A percentile compares a stretch with the other conserved stretches of the same genome.
Conservation (phyloP, 495 filamentous ascomycete genomes). For the Rusavskia elegans region DNA sequence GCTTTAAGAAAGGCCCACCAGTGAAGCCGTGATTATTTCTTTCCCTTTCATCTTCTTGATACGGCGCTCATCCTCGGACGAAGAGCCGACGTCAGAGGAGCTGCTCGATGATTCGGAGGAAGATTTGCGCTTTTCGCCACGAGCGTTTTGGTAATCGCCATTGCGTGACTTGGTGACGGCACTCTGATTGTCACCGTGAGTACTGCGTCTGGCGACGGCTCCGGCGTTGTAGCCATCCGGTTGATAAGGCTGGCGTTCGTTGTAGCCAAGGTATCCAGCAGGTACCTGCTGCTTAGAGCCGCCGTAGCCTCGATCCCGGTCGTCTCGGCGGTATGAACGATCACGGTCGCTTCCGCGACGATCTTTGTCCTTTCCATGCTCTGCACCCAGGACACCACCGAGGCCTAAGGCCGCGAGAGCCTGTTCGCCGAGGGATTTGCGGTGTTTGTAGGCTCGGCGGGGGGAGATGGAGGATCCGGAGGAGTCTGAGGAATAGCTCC, state of each 20-base stretch:
- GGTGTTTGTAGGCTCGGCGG: slow-evolving; percentile 17
- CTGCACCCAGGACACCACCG: slow-evolving; percentile 38
- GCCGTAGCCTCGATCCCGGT: slow-evolving; percentile 24
- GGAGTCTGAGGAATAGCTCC: slow-evolving; percentile 11
- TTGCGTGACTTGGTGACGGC: not conserved
- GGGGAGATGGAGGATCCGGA: slow-evolving; percentile 16
- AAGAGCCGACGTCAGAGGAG: slow-evolving; percentile 42
- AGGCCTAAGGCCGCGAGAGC: slow-evolving; percentile 52
- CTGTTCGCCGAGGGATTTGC: slow-evolving; percentile 61
- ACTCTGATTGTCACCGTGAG: not conserved
- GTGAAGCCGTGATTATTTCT: slow-evolving; percentile 55
- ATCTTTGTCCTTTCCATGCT: slow-evolving; percentile 19
- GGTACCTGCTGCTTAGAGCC: slow-evolving; percentile 3
- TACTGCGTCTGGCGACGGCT: slow-evolving; percentile 4
- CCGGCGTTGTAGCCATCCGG: not conserved
- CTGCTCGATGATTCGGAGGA: slow-evolving; percentile 14
- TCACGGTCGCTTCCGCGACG: slow-evolving; percentile 20
- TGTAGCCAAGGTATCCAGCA: not conserved
- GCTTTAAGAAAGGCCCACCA: slow-evolving; percentile 13
- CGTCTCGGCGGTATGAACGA: slow-evolving; percentile 7
- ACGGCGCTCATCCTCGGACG: slow-evolving; percentile 49
- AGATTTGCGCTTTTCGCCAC: slow-evolving; percentile 4
- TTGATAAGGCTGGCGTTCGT: not conserved
- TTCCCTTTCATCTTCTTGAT: slow-evolving; percentile 59
- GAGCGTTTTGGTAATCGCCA: not conserved